Evolutionary conservation across 2,329 filamentous ascomycete species (phyloP), one percentile per base, ranked within the genome.

Genomic region (Diplodia sapinea): DNA sequence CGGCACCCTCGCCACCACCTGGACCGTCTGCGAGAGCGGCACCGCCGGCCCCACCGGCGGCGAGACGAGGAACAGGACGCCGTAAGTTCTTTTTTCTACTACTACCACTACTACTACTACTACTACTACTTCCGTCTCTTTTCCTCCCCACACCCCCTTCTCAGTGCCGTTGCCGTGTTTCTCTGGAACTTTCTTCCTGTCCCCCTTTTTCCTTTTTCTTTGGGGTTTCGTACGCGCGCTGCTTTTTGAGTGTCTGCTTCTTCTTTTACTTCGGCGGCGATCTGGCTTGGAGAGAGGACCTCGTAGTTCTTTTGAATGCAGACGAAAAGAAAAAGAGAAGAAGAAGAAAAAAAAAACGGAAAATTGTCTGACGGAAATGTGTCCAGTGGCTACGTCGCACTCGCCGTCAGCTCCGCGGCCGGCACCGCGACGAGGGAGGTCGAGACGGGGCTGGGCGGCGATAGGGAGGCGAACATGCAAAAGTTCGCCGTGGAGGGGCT

Each of bases 31-130:
- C 66, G 87, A 89, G 79, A 86, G 83, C 64, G 88, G 88, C 0
- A 89, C 87, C 2, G 88, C 87, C n/a, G 88, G 88, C 0, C 88
- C 88, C 9, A 88, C 85, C 0, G 86, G 85, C 13, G 87, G 87
- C 0, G 77, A 76, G 33, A 85, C 83, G 54, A 79, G 77, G 69
- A 89, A 89, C 74, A 77, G 87, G 49, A 85, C 80, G 43, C 87
- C 87, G 79, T 85, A 69, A 68, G 72, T 69, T 29, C 15, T 33
- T 3, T 20, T 31, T 23, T 23, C 23, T 23, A 23, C 23, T 23
- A 23, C 23, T 26, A 26, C 23, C 2, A 26, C 23, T 26, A 3
- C 23, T 26, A 26, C 23, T 26, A 2, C 23, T 15, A 31, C n/a
- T 26, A 8, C 20, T 3, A 7, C 49, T 11, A 4, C 38, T 15